Conservation (phyloP, 805 yeast species). For the Candida lessepsii region DNA sequence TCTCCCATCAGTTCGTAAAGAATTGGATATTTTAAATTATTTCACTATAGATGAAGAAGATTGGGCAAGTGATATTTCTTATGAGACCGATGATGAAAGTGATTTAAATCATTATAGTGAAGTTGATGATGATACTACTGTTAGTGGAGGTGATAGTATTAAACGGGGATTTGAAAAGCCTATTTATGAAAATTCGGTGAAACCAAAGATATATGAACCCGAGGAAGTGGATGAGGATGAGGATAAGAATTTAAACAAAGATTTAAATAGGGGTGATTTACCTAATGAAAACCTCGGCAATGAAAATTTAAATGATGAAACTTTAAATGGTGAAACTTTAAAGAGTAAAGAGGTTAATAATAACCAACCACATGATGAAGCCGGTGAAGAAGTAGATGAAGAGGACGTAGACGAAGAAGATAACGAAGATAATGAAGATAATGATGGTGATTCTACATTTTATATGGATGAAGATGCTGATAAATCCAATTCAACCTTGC, state of each 20-base stretch:
- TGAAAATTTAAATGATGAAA: no score
- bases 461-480: constrained; percentile 18
- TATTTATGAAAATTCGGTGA: background rate
- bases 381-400: constrained; percentile 1
- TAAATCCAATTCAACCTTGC: constrained; percentile 12
- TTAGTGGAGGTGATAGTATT: constrained; percentile 1
- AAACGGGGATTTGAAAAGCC: background rate
- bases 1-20: constrained; percentile 56
- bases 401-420: constrained; percentile 9
- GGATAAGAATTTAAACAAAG: no score
- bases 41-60: constrained; percentile 79
- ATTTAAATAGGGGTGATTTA: background rate
- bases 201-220: background rate
- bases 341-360: no score
- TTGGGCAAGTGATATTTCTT: constrained; percentile 45
- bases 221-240: constrained; percentile 1
- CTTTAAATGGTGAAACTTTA: no score
- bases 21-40: constrained; percentile 56
- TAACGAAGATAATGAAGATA: no score
- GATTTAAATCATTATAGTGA: constrained; percentile 18
- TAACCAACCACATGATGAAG: no score
- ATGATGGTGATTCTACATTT: constrained; percentile 17
- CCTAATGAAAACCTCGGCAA: no score
- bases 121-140: constrained; percentile 3
- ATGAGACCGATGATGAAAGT: constrained; percentile 20